Percentiles rank a stretch among this genome's conserved stretches.
Conservation (phyloP, 2,329 filamentous ascomycete species). For the Ophiostoma perfectum region DNA sequence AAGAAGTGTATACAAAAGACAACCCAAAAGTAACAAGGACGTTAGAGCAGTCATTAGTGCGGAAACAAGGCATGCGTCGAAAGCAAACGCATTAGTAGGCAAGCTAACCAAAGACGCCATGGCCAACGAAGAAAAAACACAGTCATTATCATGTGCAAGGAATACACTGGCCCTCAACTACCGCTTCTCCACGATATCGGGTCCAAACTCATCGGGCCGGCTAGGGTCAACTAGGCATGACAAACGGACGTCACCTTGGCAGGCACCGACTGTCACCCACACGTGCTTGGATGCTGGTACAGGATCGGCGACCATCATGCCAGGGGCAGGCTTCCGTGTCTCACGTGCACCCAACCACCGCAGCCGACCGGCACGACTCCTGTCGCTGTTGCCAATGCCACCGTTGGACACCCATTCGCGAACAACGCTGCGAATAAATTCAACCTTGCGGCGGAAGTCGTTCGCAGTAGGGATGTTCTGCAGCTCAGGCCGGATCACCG, state of each 20-base stretch:
- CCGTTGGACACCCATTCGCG: slow-evolving; percentile 66
- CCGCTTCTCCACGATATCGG: slow-evolving; percentile 47
- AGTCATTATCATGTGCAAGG: background rate
- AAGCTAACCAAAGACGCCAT: slow-evolving; percentile 9
- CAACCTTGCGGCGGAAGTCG: slow-evolving; percentile 66
- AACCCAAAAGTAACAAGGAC: background rate
- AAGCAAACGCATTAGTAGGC: background rate
- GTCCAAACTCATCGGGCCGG: slow-evolving; percentile 48
- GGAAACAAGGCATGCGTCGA: background rate
- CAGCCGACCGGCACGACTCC: slow-evolving; percentile 49
- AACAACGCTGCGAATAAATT: slow-evolving; percentile 63
- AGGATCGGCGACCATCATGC: slow-evolving; percentile 32
- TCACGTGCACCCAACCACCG: slow-evolving; percentile 57
- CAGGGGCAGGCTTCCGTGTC: slow-evolving; percentile 42
- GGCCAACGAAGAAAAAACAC: background rate
- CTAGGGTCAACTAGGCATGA: slow-evolving; percentile 53
- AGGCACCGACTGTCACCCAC: slow-evolving; percentile 63
- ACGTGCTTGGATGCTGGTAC: slow-evolving; percentile 51
- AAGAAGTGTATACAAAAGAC: slow-evolving; percentile 1
- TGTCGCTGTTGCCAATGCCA: slow-evolving; percentile 63
- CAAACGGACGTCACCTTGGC: slow-evolving; percentile 53
- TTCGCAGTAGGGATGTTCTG: slow-evolving; percentile 66
- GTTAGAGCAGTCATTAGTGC: slow-evolving; percentile 6
- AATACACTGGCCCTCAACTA: slow-evolving; percentile 24
- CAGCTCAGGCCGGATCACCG: slow-evolving; percentile 55